These are phyloP conservation scores for Solanum megistacrolobum DNA, from an alignment of 257 asterid genomes.

Conservation along the genomic window DNA sequence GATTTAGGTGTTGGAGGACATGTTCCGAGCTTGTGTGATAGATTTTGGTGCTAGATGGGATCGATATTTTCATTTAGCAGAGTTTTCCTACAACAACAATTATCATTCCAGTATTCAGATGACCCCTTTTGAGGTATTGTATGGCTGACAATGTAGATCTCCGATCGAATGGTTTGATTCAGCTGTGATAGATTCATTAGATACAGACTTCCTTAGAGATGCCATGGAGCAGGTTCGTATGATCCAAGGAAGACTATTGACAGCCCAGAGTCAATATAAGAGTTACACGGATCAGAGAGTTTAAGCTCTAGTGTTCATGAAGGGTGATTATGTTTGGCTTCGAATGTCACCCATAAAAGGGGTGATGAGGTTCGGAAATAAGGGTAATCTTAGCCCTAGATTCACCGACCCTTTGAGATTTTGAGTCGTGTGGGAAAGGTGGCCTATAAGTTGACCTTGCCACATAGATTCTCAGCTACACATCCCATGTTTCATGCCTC, in stretches of 20 bases:
- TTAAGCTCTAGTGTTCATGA: neutral
- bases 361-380: neutral
- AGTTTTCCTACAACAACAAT: neutral
- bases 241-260: neutral
- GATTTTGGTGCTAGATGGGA: neutral
- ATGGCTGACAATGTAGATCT: neutral
- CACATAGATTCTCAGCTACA: neutral
- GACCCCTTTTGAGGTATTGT: neutral
- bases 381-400: neutral
- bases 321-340: neutral
- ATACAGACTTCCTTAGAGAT: neutral
- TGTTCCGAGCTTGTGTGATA: neutral
- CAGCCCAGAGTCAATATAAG: neutral
- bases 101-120: neutral
- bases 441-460: neutral
- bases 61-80: neutral
- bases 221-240: neutral
- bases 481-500: neutral
- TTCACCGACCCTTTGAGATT: neutral
- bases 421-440: neutral
- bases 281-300: neutral
- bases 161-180: too few species aligned
- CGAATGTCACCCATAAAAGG: neutral
- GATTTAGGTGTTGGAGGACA: neutral
- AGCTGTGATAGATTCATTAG: neutral